A percentile compares a stretch with the other conserved stretches of the same genome.
Conservation (phyloP, 1,139 yeast genomes). For the Arxiozyma heterogenica region DNA sequence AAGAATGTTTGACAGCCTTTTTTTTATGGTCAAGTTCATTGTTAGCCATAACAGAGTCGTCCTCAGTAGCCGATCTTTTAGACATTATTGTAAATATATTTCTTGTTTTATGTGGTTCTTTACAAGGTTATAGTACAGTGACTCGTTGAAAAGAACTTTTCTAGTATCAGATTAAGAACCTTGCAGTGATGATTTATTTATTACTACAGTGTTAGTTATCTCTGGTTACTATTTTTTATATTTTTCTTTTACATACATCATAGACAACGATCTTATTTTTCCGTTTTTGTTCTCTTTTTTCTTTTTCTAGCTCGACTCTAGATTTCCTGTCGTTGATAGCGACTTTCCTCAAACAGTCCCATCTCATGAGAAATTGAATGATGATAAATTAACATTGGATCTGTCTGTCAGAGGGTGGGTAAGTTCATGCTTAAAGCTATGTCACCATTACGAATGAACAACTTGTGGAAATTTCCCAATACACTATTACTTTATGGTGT, state of each 20-base stretch:
- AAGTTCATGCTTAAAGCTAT: background rate
- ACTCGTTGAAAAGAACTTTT: background rate
- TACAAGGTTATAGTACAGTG: no score
- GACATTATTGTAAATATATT: background rate
- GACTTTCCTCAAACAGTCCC: background rate
- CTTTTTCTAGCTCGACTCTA: background rate
- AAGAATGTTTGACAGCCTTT: constrained; percentile 11
- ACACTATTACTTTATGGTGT: background rate
- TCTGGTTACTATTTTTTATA: background rate
- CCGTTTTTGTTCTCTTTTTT: no score
- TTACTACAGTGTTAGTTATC: no score
- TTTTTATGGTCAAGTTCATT: constrained; percentile 1
- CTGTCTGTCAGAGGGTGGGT: background rate
- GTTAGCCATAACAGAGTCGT: background rate
- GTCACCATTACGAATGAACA: no score
- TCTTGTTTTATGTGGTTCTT: background rate
- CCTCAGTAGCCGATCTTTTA: constrained; percentile 4
- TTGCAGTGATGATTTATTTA: background rate
- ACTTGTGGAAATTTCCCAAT: background rate
- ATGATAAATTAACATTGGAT: background rate
- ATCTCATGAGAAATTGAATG: no score
- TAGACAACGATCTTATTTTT: no score
- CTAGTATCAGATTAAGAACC: background rate
- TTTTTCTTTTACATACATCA: background rate
- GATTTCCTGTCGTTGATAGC: background rate